Evolutionary conservation across 805 yeast species (phyloP).

Genomic region (Saccharomyces kudriavzevii): DNA sequence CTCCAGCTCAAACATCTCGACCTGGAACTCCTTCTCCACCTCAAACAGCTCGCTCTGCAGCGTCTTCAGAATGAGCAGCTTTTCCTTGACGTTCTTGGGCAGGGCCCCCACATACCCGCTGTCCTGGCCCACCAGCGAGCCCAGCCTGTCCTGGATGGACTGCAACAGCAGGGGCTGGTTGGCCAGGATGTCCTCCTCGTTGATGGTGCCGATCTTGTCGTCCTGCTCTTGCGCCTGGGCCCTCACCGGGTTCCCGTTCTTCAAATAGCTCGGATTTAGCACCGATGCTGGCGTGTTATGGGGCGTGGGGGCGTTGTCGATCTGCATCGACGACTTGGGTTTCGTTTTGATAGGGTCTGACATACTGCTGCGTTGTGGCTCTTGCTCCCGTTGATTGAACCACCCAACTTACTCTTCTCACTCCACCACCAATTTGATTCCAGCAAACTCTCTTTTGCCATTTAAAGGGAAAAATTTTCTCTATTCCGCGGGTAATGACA

Average conservation of each 20-base stretch:
- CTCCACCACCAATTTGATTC: background rate
- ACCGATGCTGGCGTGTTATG: slow-evolving; percentile 95
- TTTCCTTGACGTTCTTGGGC: slow-evolving; percentile 61
- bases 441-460: background rate
- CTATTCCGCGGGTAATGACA: background rate
- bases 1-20: slow-evolving; percentile 79
- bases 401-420: background rate
- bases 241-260: slow-evolving; percentile 45
- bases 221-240: slow-evolving; percentile 1
- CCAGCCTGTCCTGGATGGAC: slow-evolving; percentile 84
- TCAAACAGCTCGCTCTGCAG: slow-evolving; percentile 72
- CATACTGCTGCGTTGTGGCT: slow-evolving; percentile 37
- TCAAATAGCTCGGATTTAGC: slow-evolving; percentile 57
- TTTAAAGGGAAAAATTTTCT: background rate
- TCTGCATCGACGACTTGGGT: slow-evolving; percentile 45
- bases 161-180: slow-evolving; percentile 77
- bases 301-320: slow-evolving; percentile 93
- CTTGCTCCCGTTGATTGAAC: background rate
- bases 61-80: slow-evolving; percentile 76
- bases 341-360: slow-evolving; percentile 78
- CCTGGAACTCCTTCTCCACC: slow-evolving; percentile 85
- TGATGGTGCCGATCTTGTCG: slow-evolving; percentile 53
- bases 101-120: slow-evolving; percentile 78
- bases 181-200: slow-evolving; percentile 57
- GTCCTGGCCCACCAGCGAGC: slow-evolving; percentile 73